A percentile compares a stretch with the other conserved stretches of the same genome.
phyloP scores from a whole-genome alignment of 164 flowering plant genomes.

The Sextonia rubra region DNA sequence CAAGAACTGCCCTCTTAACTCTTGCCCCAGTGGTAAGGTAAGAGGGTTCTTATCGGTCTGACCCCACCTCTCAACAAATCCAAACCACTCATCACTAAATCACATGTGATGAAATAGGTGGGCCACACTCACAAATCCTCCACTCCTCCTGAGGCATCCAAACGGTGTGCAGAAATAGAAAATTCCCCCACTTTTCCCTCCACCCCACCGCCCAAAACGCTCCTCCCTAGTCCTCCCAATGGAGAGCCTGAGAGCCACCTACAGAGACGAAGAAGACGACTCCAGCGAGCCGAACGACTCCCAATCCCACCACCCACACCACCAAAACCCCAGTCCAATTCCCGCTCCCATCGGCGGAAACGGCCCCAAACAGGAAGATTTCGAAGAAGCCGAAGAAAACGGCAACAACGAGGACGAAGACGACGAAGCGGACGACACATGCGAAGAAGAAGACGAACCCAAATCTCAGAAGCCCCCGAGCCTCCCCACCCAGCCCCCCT shows the following conservation, averaged over 20 bases:
- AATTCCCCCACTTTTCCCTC: background rate
- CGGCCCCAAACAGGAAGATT: conserved; percentile 13
- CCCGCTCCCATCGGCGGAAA: conserved; percentile 5
- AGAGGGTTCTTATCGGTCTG: too few relatives aligned
- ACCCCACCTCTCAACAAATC: too few relatives aligned
- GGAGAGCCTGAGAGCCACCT: conserved; percentile 39
- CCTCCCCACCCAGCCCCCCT: background rate
- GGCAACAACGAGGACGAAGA: conserved; percentile 22
- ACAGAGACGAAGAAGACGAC: conserved; percentile 47
- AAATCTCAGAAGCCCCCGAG: conserved; percentile 18
- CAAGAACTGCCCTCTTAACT: too few relatives aligned
- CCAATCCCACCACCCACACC: background rate
- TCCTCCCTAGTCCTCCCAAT: conserved; percentile 19
- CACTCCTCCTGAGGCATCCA: too few relatives aligned
- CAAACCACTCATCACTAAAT: too few relatives aligned
- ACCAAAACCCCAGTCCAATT: conserved; percentile 2
- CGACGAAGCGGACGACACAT: conserved; percentile 5
- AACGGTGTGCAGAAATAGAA: too few relatives aligned
- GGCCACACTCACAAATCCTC: too few relatives aligned
- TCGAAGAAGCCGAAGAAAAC: conserved; percentile 34
- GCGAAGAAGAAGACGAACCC: background rate
- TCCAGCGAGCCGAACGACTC: conserved; percentile 11
- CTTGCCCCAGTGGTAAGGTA: too few relatives aligned
- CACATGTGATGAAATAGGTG: too few relatives aligned
- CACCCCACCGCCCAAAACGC: background rate